Base-by-base conservation (phyloP, 2,329 filamentous ascomycete genomes). In the Sporothrix sp. region DNA sequence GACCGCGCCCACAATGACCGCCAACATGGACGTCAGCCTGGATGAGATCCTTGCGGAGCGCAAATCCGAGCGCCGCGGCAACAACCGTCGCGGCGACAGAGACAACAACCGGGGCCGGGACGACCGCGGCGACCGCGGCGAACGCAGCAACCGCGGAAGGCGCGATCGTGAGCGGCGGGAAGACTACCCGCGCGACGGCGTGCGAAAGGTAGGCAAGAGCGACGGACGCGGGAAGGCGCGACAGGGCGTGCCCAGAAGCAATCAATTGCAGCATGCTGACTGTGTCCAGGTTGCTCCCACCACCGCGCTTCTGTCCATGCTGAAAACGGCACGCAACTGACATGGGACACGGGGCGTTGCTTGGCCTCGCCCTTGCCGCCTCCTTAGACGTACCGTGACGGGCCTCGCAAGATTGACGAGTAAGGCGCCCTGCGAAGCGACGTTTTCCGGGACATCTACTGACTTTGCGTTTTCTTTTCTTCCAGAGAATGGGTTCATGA, bases 401-500 rank as follows among this genome's bases (percentile, higher is more conserved):
- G 84, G 54, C 72, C 74, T 55, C 75, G 79, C 68, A 82, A 84
- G 65, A 71, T 87, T 61, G 83, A 88, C 66, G 79, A 79, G 84
- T 88, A 67, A 56, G 78, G n/a, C n/a, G n/a, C n/a, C n/a, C n/a
- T n/a, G n/a, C n/a, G n/a, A n/a, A 16, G 50, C 39, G 11, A 10
- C 23, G n/a, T 8, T 11, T 6, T 13, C 7, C 30, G 4, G 16
- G 27, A 23, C 38, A 21, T 7, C 32, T 3, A 20, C 40, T 51
- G 33, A 50, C 36, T 7, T 7, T 27, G 3, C 2, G 0, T 23
- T 21, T 8, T n/a, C n/a, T n/a, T n/a, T n/a, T n/a, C n/a, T n/a
- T n/a, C 21, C 56, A 87, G 87, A 63, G 89, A 95, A 73, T 96
- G 90, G 90, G 87, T 95, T 59, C 90, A 96, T 66, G 87, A 95